Conservation (phyloP, 805 yeast species). For the Ogataea wickerhamii region DNA sequence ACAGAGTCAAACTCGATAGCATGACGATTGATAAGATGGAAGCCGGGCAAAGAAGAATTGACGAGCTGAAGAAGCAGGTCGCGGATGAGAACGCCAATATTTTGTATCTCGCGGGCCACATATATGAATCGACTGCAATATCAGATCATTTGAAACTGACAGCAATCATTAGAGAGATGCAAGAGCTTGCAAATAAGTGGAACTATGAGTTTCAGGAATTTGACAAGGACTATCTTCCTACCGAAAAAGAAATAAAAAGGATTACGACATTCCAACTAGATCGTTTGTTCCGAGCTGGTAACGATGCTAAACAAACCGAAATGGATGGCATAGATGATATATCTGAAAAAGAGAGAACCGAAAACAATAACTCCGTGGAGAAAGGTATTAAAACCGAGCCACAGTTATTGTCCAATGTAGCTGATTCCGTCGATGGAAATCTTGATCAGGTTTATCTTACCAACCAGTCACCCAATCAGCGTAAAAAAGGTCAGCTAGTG, state of each 20-base stretch:
- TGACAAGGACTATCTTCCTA: slow-evolving; percentile 75
- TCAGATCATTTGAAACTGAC: slow-evolving; percentile 71
- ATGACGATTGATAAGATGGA: slow-evolving; percentile 68
- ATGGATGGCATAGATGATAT: slow-evolving; percentile 11
- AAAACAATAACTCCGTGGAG: neutral
- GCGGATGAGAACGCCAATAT: slow-evolving; percentile 48
- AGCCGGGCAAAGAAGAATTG: slow-evolving; percentile 60
- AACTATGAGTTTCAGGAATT: slow-evolving; percentile 78
- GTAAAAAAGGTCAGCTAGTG: slow-evolving; percentile 21
- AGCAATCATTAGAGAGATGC: slow-evolving; percentile 62
- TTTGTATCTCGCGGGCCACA: slow-evolving; percentile 41
- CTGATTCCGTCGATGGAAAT: neutral
- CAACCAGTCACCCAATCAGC: slow-evolving; percentile 12
- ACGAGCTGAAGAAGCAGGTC: slow-evolving; percentile 52
- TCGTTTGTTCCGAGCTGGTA: slow-evolving; percentile 56
- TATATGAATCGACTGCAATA: slow-evolving; percentile 54
- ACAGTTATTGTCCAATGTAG: neutral
- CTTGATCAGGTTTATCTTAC: neutral
- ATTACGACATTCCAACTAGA: slow-evolving; percentile 86
- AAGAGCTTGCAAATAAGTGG: slow-evolving; percentile 84
- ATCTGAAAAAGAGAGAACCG: neutral
- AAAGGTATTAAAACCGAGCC: neutral
- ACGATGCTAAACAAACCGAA: slow-evolving; percentile 31
- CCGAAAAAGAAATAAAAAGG: slow-evolving; percentile 87
- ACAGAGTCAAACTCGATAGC: slow-evolving; percentile 73